Base-by-base conservation (phyloP, 148 eudicot species). In the Rhododendron molle region DNA sequence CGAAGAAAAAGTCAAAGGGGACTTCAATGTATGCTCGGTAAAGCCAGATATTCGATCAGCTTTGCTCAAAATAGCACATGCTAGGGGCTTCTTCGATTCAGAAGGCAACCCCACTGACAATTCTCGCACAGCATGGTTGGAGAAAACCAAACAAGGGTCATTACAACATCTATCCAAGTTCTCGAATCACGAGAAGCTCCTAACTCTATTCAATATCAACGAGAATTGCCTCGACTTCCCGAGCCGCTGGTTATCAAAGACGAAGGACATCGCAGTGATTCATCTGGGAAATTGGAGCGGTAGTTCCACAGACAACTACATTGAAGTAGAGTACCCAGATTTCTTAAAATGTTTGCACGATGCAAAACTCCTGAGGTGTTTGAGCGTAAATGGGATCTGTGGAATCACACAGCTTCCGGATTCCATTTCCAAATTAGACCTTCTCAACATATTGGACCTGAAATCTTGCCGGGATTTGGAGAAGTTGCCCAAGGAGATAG, bases 301-400 rank as follows among this genome's bases (percentile, higher is more conserved):
- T 36, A 92, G 91, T 1, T 73, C 77, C 77, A 36, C 8, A 73
- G 44, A 73, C 23, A 34, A 73, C 1, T 30, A 30, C 20, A 73
- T 73, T 11, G 77, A 73, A 34, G 77, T 21, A 34, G 77, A 73
- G 23, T 0, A 14, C 40, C 21, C 77, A 14, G 8, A 16, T 30
- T 34, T 73, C 77, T 18, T 73, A 36, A 44, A 73, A 34, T 18
- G 18, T 8, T 73, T 73, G 21, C 18, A 20, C 16, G 44, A 34
- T 15, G 44, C 8, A 16, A 73, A 18, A 73, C 23, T 1, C 40
- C 77, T 73, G 44, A 73, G 43, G 44, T 36, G 43, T 73, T 32
- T 73, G 40, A 73, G 77, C 43, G 44, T 73, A 44, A 34, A 34
- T 73, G 77, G 77, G n/a, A 32, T 73, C 23, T 73, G 8, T 7